Evolutionary conservation across 2,329 filamentous ascomycete species (phyloP), one percentile per base, ranked within the genome.

Genomic region (Monosporascus sp.): DNA sequence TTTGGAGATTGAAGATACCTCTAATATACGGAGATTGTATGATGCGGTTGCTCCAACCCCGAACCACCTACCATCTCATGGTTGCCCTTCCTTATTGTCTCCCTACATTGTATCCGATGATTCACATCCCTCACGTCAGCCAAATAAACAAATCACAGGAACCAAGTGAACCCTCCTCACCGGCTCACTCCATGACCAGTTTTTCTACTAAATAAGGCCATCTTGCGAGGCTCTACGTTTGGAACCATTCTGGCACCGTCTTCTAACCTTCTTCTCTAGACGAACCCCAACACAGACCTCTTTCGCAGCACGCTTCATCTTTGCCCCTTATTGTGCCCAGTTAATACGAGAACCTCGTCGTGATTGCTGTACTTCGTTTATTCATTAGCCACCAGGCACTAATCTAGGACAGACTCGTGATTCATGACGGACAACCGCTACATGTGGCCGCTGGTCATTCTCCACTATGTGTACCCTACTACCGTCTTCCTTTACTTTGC

Each of bases 401-500:
- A 24, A 22, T 27, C 42, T 9, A 15, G 14, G 42, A 14, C n/a
- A 27, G 14, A 1, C 24, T 22, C 24, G 17, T 27, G 24, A 34
- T 24, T n/a, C 24, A 46, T 59, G 55, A 48, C 50, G 42, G 51
- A 56, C 51, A 52, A 49, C 38, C 55, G 54, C 39, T 51, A 63
- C 44, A 53, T 56, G 52, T 51, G 57, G 53, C 67, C 71, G 55
- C 66, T 78, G 51, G 66, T 70, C 46, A 68, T 70, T 57, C 70
- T 86, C 45, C 80, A 82, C 68, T 86, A 86, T 65, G 68, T 74
- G 8, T 84, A 81, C 58, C 83, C 85, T 11, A 72, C 78, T 9
- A 54, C 74, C 20, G 68, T 84, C 54, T 84, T 85, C 60, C 47
- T 73, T 51, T 86, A 81, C 68, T 88, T 84, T 65, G 65, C 79